Percentiles rank a stretch among this genome's conserved stretches.
These are phyloP conservation scores for Diaporthe citrichinensis DNA, from an alignment of 2,329 filamentous ascomycete species.

Conservation along the genomic window DNA sequence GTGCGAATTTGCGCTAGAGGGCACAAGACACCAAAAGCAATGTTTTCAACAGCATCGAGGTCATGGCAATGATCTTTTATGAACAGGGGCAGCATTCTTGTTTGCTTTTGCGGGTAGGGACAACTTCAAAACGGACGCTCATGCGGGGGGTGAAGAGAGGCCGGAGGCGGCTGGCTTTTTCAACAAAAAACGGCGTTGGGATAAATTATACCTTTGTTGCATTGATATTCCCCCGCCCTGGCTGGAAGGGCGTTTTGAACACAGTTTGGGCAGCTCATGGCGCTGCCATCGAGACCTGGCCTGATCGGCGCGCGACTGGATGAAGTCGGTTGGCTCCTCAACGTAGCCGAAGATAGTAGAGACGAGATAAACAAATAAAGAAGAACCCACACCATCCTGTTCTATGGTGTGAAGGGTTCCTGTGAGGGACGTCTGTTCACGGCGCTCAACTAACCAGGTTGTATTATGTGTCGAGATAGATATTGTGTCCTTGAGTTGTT, in stretches of 20 bases:
- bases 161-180: constrained; percentile 42
- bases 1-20: constrained; percentile 30
- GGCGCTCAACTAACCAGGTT: neutral
- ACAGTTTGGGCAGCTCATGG: constrained; percentile 13
- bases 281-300: neutral
- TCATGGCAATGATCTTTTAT: constrained; percentile 35
- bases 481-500: neutral
- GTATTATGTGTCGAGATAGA: neutral
- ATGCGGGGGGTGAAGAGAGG: constrained; percentile 18
- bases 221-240: constrained; percentile 40
- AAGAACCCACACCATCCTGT: neutral
- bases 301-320: constrained; percentile 4
- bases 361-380: constrained; percentile 21
- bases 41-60: constrained; percentile 50
- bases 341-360: constrained; percentile 40
- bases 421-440: neutral
- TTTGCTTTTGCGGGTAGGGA: constrained; percentile 29
- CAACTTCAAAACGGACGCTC: constrained; percentile 22
- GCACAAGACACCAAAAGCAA: constrained; percentile 40
- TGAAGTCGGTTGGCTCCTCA: constrained; percentile 39
- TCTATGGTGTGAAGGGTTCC: neutral
- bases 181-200: constrained; percentile 45
- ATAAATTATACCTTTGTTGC: constrained; percentile 41
- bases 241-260: constrained; percentile 36
- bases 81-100: constrained; percentile 27